Evolutionary conservation across 192 early-diverging fungal genomes (phyloP), one percentile per base, ranked within the genome.

Genomic region (Backusella parvicylindrica): DNA sequence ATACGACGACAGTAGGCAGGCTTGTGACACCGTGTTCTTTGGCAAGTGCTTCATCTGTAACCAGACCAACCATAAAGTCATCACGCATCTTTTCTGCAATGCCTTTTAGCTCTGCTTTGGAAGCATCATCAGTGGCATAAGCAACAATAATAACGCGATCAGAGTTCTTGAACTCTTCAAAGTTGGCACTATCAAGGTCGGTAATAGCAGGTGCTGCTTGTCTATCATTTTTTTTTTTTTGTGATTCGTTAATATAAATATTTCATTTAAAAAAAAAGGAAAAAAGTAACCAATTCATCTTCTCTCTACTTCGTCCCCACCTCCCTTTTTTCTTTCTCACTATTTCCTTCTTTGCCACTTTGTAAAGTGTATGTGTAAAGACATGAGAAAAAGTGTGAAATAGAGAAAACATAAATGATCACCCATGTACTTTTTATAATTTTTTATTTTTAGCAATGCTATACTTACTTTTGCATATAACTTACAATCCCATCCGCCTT

Each of bases 101-200:
- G 28, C 70, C 63, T 65, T 91, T 85, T 76, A 94, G 90, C 31
- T 81, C 84, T 31, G 82, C 84, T 83, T 89, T 89, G 80, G 91
- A 92, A 28, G 79, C 83, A 63, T 91, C 88, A 76, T 84, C 87
- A 38, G 83, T 78, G 73, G 97, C 85, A 88, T 90, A 94, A 66
- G 90, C 98, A 72, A 99, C 84, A 74, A 98, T 84, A 65, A 98
- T 95, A 28, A 97, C 93, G 67, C 92, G 91, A 85, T 98, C 96
- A 11, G 93, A 92, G 53, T 78, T 79, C 64, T 91, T 86, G 83
- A 99, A 98, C 9, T 85, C 83, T 70, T 84, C 86, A 77, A 97
- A 85, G 72, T 84, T 91, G 43, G 90, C 91, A 67, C 88, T 41
- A 31, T 82, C 82, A 35, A 99, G 77, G 21, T 81, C 85, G n/a